Evolutionary conservation across 2,329 filamentous ascomycete genomes (phyloP), one percentile per base, ranked within the genome.

Genomic region (Colletotrichum acutatum): DNA sequence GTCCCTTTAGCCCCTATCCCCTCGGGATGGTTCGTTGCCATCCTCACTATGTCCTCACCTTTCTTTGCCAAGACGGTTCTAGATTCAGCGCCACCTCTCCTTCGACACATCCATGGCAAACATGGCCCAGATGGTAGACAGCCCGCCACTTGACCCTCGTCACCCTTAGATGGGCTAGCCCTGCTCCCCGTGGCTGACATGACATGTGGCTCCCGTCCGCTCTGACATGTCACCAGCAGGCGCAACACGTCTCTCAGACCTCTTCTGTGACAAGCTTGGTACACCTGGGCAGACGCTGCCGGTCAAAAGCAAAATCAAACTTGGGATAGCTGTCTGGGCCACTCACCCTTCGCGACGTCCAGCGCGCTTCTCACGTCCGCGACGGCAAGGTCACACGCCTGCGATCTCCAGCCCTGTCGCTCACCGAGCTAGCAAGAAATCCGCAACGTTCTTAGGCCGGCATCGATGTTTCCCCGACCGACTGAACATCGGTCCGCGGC

Each of bases 241-340:
- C 32, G 26, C 53, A 24, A 30, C 32, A 46, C 30, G 24, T 4
- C 53, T 26, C 71, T 66, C 61, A 49, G 71, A 32, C 60, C 66
- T 71, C 71, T 57, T 52, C 37, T 66, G 24, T 71, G 71, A 73
- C 71, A 73, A 66, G 28, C 61, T 61, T 65, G 61, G 71, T 71
- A 49, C 66, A 73, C 56, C 60, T 52, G 49, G 56, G 30, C 56
- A 71, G 66, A 42, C 26, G 24, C 46, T 57, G 54, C 28, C 61
- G 49, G 60, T 24, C 46, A 52, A 42, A 60, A 65, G 24, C 66
- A 65, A 34, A 46, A 26, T n/a, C 34, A 66, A 14, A 72, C 24
- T 66, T 65, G 66, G 66, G 60, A 73, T 46, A 42, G 37, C 14
- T 53, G 54, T 54, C 16, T 28, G 42, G 28, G 46, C 60, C 61